Percentiles rank a stretch among this genome's conserved stretches.
phyloP scores from a whole-genome alignment of 2,329 filamentous ascomycete genomes.

The Calonectria honghensis region DNA sequence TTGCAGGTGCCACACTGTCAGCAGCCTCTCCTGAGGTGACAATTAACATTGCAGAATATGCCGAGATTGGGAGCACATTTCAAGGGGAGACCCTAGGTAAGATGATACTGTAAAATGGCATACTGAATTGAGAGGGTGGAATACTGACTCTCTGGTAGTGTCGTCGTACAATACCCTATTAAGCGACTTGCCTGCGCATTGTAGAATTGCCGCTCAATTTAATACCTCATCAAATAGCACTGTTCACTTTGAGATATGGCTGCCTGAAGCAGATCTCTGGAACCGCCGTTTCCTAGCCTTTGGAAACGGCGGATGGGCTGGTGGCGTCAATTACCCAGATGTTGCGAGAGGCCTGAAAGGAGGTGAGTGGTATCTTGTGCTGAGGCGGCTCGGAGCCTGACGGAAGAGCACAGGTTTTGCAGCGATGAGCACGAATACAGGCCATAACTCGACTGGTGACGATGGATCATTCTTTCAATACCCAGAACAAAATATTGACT shows the following conservation, averaged over 20 bases:
- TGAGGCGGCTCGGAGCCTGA: background rate
- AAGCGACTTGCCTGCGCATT: background rate
- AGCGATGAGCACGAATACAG: conserved; percentile 11
- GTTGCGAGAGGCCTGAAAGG: conserved; percentile 4
- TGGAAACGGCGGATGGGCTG: conserved; percentile 20
- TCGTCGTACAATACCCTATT: conserved; percentile 19
- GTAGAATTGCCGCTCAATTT: conserved; percentile 20
- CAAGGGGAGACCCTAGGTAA: conserved; percentile 6
- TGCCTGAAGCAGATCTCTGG: background rate
- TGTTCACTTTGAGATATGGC: conserved; percentile 10
- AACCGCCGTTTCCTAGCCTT: conserved; percentile 7
- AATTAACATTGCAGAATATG: background rate
- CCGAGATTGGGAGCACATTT: background rate
- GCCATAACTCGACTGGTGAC: conserved; percentile 13
- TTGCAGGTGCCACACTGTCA: background rate
- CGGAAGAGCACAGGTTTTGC: background rate
- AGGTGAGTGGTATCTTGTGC: background rate
- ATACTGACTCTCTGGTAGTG: background rate
- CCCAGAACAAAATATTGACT: conserved; percentile 18
- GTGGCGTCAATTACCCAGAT: conserved; percentile 17
- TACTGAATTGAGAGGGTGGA: too few species aligned
- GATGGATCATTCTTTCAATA: conserved; percentile 19
- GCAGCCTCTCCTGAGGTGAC: background rate
- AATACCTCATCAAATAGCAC: conserved; percentile 21
- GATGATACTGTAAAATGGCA: background rate